Conservation (phyloP, 1,284 basidiomycete genomes). For the Ceratobasidium sp. region DNA sequence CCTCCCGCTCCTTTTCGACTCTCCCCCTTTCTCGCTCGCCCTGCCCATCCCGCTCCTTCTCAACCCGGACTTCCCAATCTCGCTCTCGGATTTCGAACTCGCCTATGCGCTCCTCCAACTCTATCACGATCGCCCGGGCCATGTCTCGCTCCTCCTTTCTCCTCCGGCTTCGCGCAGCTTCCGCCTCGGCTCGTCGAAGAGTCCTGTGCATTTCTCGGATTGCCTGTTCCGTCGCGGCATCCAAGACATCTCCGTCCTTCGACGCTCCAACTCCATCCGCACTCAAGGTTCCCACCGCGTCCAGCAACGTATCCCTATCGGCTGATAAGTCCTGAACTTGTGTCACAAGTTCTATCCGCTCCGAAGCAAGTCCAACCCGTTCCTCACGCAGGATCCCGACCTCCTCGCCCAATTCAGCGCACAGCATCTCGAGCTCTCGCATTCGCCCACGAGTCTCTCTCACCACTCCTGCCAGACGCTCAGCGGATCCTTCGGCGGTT, state of each 20-base stretch:
- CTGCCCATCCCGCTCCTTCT: constrained; percentile 36
- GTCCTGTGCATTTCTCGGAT: constrained; percentile 25
- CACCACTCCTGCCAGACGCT: constrained; percentile 21
- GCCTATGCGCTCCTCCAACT: neutral
- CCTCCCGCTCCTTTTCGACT: constrained; percentile 29
- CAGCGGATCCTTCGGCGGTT: constrained; percentile 25
- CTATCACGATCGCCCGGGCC: neutral
- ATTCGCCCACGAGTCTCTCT: constrained; percentile 20
- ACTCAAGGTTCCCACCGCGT: constrained; percentile 29
- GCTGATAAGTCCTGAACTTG: constrained; percentile 13
- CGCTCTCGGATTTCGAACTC: constrained; percentile 25
- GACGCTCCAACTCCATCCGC: constrained; percentile 16
- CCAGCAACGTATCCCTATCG: constrained; percentile 20
- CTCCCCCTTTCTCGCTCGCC: constrained; percentile 18
- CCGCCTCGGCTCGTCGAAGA: constrained; percentile 19
- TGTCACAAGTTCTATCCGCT: neutral
- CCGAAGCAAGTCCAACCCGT: neutral
- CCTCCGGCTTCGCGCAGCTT: constrained; percentile 17
- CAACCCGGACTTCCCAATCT: constrained; percentile 38
- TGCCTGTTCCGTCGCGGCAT: constrained; percentile 1
- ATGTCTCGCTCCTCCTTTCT: constrained; percentile 32
- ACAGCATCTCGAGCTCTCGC: constrained; percentile 26
- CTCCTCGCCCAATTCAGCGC: constrained; percentile 22
- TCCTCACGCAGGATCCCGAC: constrained; percentile 25
- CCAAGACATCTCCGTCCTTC: neutral